These are phyloP conservation scores for Penicillium verrucosum DNA, from an alignment of 2,329 filamentous ascomycete species.

Conservation along the genomic window DNA sequence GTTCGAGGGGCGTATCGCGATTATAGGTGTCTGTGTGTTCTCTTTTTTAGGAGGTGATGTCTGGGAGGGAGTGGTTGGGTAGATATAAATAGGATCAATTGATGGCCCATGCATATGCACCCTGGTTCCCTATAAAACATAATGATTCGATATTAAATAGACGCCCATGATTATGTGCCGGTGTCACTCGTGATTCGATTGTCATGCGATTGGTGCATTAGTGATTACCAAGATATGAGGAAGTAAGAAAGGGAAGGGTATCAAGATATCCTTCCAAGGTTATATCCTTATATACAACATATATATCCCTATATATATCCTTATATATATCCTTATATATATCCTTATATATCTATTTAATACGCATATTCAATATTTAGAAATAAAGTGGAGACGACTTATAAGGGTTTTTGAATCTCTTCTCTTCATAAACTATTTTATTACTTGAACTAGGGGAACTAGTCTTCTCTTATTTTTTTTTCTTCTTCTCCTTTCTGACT, in stretches of 20 bases:
- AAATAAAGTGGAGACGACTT: conserved; percentile 7
- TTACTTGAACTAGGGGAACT: background rate
- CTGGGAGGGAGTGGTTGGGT: background rate
- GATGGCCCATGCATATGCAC: conserved; percentile 1
- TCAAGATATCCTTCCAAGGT: too few relatives aligned
- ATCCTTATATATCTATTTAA: background rate
- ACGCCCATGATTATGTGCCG: background rate
- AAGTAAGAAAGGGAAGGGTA: background rate
- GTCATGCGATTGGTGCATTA: conserved; percentile 23
- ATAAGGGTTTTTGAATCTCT: background rate
- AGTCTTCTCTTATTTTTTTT: conserved; percentile 1
- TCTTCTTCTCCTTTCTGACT: background rate
- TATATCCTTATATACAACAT: too few relatives aligned
- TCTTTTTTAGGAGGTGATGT: background rate
- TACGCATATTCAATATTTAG: background rate
- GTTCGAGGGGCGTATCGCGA: conserved; percentile 22
- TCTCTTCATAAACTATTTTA: background rate
- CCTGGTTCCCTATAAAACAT: background rate
- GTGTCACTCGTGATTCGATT: conserved; percentile 16
- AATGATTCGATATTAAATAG: background rate
- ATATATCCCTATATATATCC: too few relatives aligned
- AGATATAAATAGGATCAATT: conserved; percentile 17
- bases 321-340: too few relatives aligned
- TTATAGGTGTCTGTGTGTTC: conserved; percentile 10
- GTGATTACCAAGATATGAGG: background rate